These are phyloP conservation scores for Talaromyces amestolkiae DNA, from an alignment of 2,329 filamentous ascomycete species.

Conservation along the genomic window DNA sequence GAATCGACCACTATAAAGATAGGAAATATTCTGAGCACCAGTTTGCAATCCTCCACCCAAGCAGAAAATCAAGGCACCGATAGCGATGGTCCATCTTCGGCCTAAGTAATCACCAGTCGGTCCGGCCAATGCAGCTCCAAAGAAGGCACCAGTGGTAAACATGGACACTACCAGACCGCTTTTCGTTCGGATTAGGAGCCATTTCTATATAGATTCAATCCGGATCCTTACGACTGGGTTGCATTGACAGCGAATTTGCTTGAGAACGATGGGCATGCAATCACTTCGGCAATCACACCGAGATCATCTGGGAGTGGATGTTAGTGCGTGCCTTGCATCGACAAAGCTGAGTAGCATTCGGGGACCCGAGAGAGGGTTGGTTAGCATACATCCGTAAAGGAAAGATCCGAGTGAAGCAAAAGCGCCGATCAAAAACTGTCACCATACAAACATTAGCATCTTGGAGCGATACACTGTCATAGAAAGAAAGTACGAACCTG, in stretches of 20 bases:
- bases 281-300: slow-evolving; percentile 60
- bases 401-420: slow-evolving; percentile 60
- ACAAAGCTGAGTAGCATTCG: background rate
- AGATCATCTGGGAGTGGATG: slow-evolving; percentile 45
- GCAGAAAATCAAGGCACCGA: slow-evolving; percentile 69
- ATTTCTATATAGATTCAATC: background rate
- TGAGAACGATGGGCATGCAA: slow-evolving; percentile 41
- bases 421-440: slow-evolving; percentile 56
- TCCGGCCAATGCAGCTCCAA: slow-evolving; percentile 65
- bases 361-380: background rate
- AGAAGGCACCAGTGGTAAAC: slow-evolving; percentile 74
- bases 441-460: slow-evolving; percentile 16
- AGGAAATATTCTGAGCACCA: slow-evolving; percentile 58
- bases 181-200: background rate
- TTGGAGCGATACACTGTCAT: background rate
- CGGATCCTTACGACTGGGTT: slow-evolving; percentile 31
- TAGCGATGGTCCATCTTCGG: slow-evolving; percentile 67
- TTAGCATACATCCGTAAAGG: slow-evolving; percentile 51
- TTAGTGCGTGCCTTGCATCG: background rate
- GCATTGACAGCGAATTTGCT: slow-evolving; percentile 32
- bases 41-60: slow-evolving; percentile 73
- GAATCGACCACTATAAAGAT: slow-evolving; percentile 67
- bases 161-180: slow-evolving; percentile 70
- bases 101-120: slow-evolving; percentile 63
- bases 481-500: slow-evolving; percentile 40